A percentile compares a stretch with the other conserved stretches of the same genome.
These are phyloP conservation scores for Tubosaeta sp. DNA, from an alignment of 768 basidiomycete genomes.

Conservation along the genomic window DNA sequence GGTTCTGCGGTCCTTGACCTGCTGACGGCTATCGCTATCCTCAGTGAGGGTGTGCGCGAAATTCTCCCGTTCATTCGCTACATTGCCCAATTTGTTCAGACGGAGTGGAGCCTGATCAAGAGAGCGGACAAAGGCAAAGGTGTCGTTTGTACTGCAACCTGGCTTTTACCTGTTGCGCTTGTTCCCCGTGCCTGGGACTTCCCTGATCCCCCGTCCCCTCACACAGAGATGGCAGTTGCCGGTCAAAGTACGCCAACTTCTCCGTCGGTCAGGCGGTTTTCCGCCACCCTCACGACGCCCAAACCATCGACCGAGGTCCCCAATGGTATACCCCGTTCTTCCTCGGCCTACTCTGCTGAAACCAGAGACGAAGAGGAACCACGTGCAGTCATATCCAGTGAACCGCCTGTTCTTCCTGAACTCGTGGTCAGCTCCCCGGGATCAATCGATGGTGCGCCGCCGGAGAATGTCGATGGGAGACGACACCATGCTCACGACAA, in stretches of 20 bases:
- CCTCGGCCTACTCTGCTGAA: slow-evolving; percentile 28
- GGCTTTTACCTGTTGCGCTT: slow-evolving; percentile 79
- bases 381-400: slow-evolving; percentile 23
- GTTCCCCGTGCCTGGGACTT: slow-evolving; percentile 82
- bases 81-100: slow-evolving; percentile 73
- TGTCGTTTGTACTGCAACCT: slow-evolving; percentile 88
- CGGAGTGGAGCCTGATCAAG: slow-evolving; percentile 65
- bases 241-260: slow-evolving; percentile 18
- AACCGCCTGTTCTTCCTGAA: slow-evolving; percentile 31
- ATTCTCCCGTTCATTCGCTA: slow-evolving; percentile 83
- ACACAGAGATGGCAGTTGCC: slow-evolving; percentile 15
- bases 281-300: slow-evolving; percentile 24
- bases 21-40: slow-evolving; percentile 63
- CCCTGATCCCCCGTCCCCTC: slow-evolving; percentile 38
- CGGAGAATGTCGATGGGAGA: slow-evolving; percentile 14
- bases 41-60: slow-evolving; percentile 75
- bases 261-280: slow-evolving; percentile 20
- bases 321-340: slow-evolving; percentile 18
- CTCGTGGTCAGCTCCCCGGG: slow-evolving; percentile 32
- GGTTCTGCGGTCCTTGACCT: slow-evolving; percentile 60
- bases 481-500: slow-evolving; percentile 12
- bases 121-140: slow-evolving; percentile 64
- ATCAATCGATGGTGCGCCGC: slow-evolving; percentile 27
- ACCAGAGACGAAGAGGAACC: slow-evolving; percentile 25
- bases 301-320: slow-evolving; percentile 27